These are phyloP conservation scores for Pythium pectinolyticum DNA, from an alignment of 352 stramenopile species.

Conservation along the genomic window DNA sequence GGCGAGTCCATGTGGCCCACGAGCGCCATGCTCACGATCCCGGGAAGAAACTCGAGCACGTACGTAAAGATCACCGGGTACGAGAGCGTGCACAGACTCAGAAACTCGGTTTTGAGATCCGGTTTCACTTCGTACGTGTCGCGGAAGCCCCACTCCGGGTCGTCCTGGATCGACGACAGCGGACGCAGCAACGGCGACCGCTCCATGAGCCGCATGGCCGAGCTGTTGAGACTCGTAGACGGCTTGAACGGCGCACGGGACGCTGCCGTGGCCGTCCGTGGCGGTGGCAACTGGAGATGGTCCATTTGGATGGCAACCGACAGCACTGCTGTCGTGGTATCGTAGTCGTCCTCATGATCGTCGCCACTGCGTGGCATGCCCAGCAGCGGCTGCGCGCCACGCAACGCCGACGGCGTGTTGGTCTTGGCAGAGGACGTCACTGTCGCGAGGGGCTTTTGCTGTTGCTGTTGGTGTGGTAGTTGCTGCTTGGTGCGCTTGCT, in stretches of 20 bases:
- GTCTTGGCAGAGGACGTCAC: background rate
- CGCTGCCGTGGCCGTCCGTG: too few species aligned
- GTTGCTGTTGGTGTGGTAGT: constrained; percentile 4
- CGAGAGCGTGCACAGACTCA: constrained; percentile 44
- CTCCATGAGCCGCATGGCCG: constrained; percentile 37
- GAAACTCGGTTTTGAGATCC: constrained; percentile 35
- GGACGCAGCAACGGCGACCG: constrained; percentile 39
- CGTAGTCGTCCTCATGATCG: background rate
- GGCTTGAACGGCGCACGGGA: background rate
- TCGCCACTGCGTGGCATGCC: background rate
- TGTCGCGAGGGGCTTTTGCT: background rate
- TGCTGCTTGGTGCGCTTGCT: constrained; percentile 24
- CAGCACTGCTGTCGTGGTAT: constrained; percentile 2
- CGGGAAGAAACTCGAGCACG: constrained; percentile 68
- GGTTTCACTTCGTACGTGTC: constrained; percentile 24
- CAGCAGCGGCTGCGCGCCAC: constrained; percentile 5
- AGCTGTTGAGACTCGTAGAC: constrained; percentile 13
- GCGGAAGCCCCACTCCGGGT: constrained; percentile 33
- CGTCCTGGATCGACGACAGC: constrained; percentile 26
- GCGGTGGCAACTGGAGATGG: background rate
- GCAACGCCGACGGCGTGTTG: background rate
- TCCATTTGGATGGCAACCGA: constrained; percentile 17
- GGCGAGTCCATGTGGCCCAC: constrained; percentile 72
- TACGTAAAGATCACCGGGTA: constrained; percentile 70
- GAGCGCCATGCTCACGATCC: constrained; percentile 61